phyloP scores from a whole-genome alignment of 352 stramenopile species.

The Globisporangium cederbergense region DNA sequence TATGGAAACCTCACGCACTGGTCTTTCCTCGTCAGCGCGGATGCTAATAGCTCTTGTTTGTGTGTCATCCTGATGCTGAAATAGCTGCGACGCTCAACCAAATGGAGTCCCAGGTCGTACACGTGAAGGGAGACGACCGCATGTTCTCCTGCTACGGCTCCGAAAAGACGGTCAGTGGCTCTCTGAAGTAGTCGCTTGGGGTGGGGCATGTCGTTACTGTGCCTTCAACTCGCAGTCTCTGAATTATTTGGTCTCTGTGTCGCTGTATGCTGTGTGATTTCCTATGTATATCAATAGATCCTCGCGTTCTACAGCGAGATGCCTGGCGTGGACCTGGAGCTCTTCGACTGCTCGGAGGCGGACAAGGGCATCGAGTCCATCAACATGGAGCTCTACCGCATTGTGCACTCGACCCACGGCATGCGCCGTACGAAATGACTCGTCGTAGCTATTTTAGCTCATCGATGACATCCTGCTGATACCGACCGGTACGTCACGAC shows the following conservation, averaged over 20 bases:
- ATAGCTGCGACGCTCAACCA: constrained; percentile 77
- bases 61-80: background rate
- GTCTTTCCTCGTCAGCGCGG: background rate
- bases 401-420: constrained; percentile 49
- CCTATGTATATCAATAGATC: constrained; percentile 34
- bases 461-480: background rate
- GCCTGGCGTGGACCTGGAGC: constrained; percentile 63
- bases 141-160: constrained; percentile 87
- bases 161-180: constrained; percentile 52
- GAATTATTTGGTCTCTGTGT: background rate
- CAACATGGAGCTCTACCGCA: constrained; percentile 66
- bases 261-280: background rate
- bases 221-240: background rate
- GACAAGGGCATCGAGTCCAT: constrained; percentile 76
- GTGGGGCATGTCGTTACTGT: background rate
- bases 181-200: background rate
- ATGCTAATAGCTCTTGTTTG: background rate
- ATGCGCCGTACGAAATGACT: constrained; percentile 24
- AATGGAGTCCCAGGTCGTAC: constrained; percentile 77
- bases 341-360: constrained; percentile 77
- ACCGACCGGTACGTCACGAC: background rate
- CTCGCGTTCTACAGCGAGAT: constrained; percentile 87
- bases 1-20: background rate
- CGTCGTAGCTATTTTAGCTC: background rate
- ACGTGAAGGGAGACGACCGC: constrained; percentile 75